Base-by-base conservation (phyloP, 495 filamentous ascomycete genomes). In the Pseudoneurospora amorphoporcata region DNA sequence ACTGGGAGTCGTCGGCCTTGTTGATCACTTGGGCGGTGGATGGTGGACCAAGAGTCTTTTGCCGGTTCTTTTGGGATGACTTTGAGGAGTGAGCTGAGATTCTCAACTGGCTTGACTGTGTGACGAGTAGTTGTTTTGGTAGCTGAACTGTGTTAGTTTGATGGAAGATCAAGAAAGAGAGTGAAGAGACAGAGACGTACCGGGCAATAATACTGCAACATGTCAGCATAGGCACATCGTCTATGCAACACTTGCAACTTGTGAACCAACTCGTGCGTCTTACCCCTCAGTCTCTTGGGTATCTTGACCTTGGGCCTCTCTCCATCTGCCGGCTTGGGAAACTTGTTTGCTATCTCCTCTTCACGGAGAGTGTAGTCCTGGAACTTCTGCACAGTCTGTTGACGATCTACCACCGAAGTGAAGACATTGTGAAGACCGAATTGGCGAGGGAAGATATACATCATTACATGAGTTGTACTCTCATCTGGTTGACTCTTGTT, bases 381-480 rank as follows among this genome's bases (percentile, higher is more conserved):
- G 75, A 94, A 89, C 39, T 86, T 85, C 69, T 93, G 90, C 1
- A 85, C 82, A 0, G 89, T 93, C 73, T 94, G 88, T 39, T 81
- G 87, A 17, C 76, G 78, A 76, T 95, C 86, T 16, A 91, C 83
- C 12, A 82, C 78, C 1, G 88, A 89, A 0, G 91, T 92, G 76
- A 98, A 98, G n/a, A 91, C 92, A 81, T 97, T 99, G 75, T 95
- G 92, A 14, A 99, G 83, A 4, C 89, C 88, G 77, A 97, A 98
- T 78, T 98, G 94, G 23, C 91, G 86, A 39, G 95, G 95, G 74
- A 99, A 99, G 2, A 99, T 89, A 79, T 99, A 95, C 82, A 93
- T 94, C 88, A 97, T 88, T 37, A 98, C 82, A 72, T 91, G 92
- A 8, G 90, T 76, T 0, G 89, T 92, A 69, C 91, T 85, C 4